Percentiles rank a stretch among this genome's conserved stretches.
phyloP scores from a whole-genome alignment of 176 grass and related monocot species.

The Lolium multiflorum region DNA sequence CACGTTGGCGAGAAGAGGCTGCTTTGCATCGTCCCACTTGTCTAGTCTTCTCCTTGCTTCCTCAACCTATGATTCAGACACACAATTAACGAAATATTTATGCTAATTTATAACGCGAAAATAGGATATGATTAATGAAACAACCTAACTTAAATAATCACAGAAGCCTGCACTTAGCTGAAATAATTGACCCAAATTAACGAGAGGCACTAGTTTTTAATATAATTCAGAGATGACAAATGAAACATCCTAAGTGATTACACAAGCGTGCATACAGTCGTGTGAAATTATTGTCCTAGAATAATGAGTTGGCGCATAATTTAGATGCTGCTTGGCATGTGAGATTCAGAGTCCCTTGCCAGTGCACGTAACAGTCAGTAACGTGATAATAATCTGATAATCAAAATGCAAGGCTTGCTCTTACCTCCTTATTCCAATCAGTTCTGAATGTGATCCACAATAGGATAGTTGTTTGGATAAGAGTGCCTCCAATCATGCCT shows the following conservation, averaged over 20 bases:
- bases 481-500: slow-evolving; percentile 77
- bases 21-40: slow-evolving; percentile 61
- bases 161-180: not conserved
- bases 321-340: slow-evolving; percentile 30
- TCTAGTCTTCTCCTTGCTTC: slow-evolving; percentile 70
- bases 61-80: slow-evolving; percentile 53
- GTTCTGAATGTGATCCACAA: slow-evolving; percentile 82
- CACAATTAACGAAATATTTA: not conserved
- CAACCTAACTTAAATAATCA: not conserved
- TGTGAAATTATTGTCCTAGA: slow-evolving; percentile 26
- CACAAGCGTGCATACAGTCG: not conserved
- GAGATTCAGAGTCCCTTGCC: slow-evolving; percentile 41
- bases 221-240: not conserved
- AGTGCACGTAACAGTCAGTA: not conserved
- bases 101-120: not conserved
- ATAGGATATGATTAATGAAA: not conserved
- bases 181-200: slow-evolving; percentile 25
- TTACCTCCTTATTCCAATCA: slow-evolving; percentile 92
- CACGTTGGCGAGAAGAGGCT: slow-evolving; percentile 57
- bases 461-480: slow-evolving; percentile 76
- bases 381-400: not conserved
- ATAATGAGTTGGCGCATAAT: not conserved
- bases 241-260: not conserved
- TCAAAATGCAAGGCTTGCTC: not conserved
- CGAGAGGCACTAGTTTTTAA: not conserved